Conservation (phyloP, 1,284 basidiomycete species). For the Sanghuangporus sanghuang region DNA sequence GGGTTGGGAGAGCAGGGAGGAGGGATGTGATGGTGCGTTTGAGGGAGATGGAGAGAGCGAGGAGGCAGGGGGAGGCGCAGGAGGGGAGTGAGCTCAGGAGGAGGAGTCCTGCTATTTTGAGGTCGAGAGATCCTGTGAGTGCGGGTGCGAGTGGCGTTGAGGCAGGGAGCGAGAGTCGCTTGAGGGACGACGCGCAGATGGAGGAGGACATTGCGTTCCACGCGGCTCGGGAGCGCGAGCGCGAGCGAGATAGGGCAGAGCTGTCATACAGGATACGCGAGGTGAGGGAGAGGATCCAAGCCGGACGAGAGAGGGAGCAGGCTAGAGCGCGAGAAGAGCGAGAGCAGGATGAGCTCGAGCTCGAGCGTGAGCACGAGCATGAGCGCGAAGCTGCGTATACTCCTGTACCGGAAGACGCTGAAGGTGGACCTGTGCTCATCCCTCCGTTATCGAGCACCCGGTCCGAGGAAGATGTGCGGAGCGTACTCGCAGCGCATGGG, state of each 20-base stretch:
- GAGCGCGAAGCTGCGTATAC: neutral
- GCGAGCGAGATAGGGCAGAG: neutral
- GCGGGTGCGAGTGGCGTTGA: no score
- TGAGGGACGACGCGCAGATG: slow-evolving; percentile 5
- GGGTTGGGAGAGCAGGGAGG: neutral
- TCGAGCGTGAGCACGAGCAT: neutral
- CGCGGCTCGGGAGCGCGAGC: neutral
- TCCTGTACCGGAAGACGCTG: neutral
- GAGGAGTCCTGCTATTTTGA: neutral
- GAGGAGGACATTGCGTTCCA: slow-evolving; percentile 14
- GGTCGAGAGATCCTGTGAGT: neutral
- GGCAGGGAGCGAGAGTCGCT: no score
- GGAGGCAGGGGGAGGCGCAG: neutral
- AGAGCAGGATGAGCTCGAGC: neutral
- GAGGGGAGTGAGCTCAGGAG: neutral
- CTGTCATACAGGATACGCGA: neutral
- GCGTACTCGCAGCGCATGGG: slow-evolving; percentile 3
- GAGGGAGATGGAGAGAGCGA: neutral
- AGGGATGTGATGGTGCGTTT: neutral
- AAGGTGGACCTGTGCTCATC: neutral
- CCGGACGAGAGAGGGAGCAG: neutral
- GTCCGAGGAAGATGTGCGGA: slow-evolving; percentile 5
- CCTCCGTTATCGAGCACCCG: slow-evolving; percentile 2
- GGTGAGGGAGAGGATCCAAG: neutral
- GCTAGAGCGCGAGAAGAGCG: neutral